Base-by-base conservation (phyloP, 2,329 filamentous ascomycete genomes). In the Exophiala sideris region DNA sequence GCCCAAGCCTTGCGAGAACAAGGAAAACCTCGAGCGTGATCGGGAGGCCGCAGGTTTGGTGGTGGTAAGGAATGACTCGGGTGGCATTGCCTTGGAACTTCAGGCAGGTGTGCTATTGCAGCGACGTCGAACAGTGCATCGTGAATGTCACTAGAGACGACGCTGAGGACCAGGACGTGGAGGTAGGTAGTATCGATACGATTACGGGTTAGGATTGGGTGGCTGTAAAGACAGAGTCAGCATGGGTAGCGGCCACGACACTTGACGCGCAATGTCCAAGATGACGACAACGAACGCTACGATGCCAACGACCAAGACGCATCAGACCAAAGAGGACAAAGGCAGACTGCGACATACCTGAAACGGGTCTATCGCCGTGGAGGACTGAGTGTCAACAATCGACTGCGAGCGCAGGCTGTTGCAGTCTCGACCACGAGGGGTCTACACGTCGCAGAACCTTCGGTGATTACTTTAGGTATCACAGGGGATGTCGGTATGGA, bases 1-100 rank as follows among this genome's bases (percentile, higher is more conserved):
- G 41, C 76, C 71, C 63, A 85, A 76, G 24, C 80, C 79, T 54
- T 77, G 78, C 51, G 78, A 77, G 60, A 85, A 74, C 63, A 78
- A 78, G 53, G 79, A 79, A 41, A 85, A 66, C 41, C 77, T 61
- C 38, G 70, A 75, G 57, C 70, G 70, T 65, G 70, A 71, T 61
- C 73, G 69, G 64, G 70, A 63, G 60, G 68, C 68, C 63, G 62
- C 63, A 39, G 68, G 68, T 48, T 72, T 41, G 74, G 70, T 70
- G 69, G 69, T 18, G 81, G 79, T 57, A 48, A 62, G 56, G 29
- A 65, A 52, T 16, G 62, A 52, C 46, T 64, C 62, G 44, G 61
- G 50, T 53, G 61, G 62, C 63, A 65, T 64, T 41, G 56, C 57
- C 61, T 49, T 52, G 5, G 53, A 14, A 24, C 55, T 47, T 45